Percentiles rank a stretch among this genome's conserved stretches.
phyloP scores from a whole-genome alignment of 257 asterid genomes.

The Knoxia roxburghii region DNA sequence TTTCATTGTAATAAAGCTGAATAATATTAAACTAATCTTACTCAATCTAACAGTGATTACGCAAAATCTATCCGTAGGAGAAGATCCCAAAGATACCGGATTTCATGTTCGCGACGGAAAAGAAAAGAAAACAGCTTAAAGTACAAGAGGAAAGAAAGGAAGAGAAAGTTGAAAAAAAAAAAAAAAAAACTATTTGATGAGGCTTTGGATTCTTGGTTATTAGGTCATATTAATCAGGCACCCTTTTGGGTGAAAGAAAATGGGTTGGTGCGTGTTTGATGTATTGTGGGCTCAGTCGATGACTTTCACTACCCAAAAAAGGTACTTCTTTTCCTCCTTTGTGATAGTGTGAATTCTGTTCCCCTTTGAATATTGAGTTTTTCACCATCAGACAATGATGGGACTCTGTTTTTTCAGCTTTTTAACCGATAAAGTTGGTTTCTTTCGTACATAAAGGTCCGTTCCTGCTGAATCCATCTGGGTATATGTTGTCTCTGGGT shows the following conservation, averaged over 20 bases:
- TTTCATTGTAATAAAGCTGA: neutral
- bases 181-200: neutral
- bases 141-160: neutral
- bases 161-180: neutral
- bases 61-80: conserved; percentile 17
- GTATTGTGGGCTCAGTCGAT: conserved; percentile 28
- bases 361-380: conserved; percentile 22
- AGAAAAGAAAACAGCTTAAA: conserved; percentile 10
- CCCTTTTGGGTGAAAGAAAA: conserved; percentile 29
- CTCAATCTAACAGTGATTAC: neutral
- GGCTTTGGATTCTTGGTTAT: conserved; percentile 59
- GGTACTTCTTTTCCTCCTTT: conserved; percentile 30
- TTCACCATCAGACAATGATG: conserved; percentile 32
- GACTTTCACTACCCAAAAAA: conserved; percentile 49
- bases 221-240: conserved; percentile 37
- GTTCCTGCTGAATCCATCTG: conserved; percentile 37
- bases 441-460: conserved; percentile 29
- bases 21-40: neutral
- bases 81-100: conserved; percentile 41
- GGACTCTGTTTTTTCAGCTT: conserved; percentile 21
- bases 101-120: conserved; percentile 34
- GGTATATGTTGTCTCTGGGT: conserved; percentile 26
- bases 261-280: conserved; percentile 40
- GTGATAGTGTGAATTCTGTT: conserved; percentile 11
- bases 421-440: conserved; percentile 39